These are phyloP conservation scores for Podaxis mareebaensis DNA, from an alignment of 768 basidiomycete species.

Conservation along the genomic window DNA sequence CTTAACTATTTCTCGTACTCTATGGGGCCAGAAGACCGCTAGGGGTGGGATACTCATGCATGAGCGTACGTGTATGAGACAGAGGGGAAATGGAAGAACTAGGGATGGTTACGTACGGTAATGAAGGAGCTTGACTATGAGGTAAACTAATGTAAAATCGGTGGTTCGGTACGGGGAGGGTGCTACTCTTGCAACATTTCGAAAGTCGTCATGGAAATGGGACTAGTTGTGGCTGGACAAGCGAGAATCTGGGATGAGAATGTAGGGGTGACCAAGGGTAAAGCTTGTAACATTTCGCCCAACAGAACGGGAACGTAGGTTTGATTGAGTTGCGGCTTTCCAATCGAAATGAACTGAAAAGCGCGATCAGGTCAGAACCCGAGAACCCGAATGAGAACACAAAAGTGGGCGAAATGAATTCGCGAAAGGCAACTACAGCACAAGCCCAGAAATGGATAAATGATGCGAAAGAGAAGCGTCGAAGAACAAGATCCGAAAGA, in stretches of 20 bases:
- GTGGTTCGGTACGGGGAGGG: not conserved
- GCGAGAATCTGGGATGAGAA: not conserved
- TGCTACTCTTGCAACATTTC: not conserved
- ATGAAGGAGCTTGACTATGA: not conserved
- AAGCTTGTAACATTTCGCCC: not conserved
- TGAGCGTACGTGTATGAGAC: not conserved
- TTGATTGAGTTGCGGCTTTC: not conserved
- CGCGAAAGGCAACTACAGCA: not conserved
- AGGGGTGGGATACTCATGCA: not conserved
- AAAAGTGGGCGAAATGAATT: not conserved
- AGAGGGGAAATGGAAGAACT: not conserved
- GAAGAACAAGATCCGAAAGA: not conserved
- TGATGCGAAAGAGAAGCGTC: not conserved
- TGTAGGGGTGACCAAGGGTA: not conserved
- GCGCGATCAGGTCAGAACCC: not conserved
- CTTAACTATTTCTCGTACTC: not conserved
- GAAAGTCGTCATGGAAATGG: slow-evolving; percentile 3
- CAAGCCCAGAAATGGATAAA: not conserved
- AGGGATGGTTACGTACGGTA: not conserved
- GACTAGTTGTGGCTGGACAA: not conserved
- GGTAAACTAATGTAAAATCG: slow-evolving; percentile 5
- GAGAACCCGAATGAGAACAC: not conserved
- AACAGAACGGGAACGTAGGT: not conserved
- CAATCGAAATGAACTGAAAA: not conserved
- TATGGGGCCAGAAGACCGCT: not conserved